phyloP scores from a whole-genome alignment of 2,329 filamentous ascomycete species.

The Hymenoscyphus salicellus region DNA sequence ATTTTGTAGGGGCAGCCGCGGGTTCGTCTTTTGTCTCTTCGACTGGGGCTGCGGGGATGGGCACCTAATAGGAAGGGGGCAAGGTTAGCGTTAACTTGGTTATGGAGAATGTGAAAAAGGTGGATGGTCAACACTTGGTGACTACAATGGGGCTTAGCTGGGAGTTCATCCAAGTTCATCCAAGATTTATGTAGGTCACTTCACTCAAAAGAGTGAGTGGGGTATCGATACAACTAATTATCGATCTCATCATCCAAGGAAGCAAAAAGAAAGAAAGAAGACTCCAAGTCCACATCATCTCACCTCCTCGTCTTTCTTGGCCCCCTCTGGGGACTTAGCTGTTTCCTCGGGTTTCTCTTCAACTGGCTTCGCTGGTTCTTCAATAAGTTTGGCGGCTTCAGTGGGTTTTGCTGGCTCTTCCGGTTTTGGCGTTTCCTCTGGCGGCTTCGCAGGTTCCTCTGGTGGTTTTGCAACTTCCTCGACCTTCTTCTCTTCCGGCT shows the following conservation, averaged over 20 bases:
- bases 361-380: neutral
- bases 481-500: too few species aligned
- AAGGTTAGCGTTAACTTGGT: neutral
- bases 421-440: neutral
- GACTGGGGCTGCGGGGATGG: constrained; percentile 2
- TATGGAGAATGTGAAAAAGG: neutral
- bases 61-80: too few species aligned
- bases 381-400: too few species aligned
- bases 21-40: constrained; percentile 10
- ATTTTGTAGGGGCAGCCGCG: neutral
- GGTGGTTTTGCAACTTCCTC: too few species aligned
- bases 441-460: neutral
- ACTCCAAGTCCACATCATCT: neutral
- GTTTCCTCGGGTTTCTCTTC: constrained; percentile 3
- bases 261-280: neutral
- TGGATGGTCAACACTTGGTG: neutral
- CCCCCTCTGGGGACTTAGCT: neutral
- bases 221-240: neutral
- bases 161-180: too few species aligned
- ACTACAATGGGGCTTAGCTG: too few species aligned
- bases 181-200: too few species aligned
- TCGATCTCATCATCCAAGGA: neutral
- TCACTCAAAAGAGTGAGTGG: neutral
- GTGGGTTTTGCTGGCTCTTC: too few species aligned
- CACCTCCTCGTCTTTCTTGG: constrained; percentile 15